Base-by-base conservation (phyloP, 75 land plant genomes). In the Picea sitchensis region DNA sequence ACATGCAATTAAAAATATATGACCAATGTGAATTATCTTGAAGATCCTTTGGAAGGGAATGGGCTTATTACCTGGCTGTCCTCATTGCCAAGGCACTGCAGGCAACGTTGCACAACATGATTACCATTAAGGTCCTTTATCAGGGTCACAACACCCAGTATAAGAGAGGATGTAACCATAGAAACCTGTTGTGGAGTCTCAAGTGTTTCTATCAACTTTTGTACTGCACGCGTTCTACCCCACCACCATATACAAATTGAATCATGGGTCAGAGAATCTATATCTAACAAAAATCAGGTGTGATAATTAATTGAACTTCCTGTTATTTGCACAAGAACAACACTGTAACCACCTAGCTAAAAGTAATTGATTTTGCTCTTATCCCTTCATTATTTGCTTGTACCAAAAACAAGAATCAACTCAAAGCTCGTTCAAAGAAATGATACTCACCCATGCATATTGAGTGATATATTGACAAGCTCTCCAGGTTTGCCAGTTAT, bases 31-130 rank as follows among this genome's bases (percentile, higher is more conserved):
- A 64, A 3, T 12, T 64, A 71, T 71, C 54, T 71, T 44, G 74
- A 38, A 20, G 74, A 23, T 41, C 0, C 11, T n/a, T 36, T 69
- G 38, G 47, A 38, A 69, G 44, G 51, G 73, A 41, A 69, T 0
- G 13, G 44, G 51, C 0, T 3, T 44, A 34, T 64, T 81, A 94
- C 97, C 91, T 84, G 80, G 30, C 75, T 89, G 63, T 91, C 78
- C 72, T 91, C 86, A 67, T 80, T 82, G 75, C 69, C 58, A 30
- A 93, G 85, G 77, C 82, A 75, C 73, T 84, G 84, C 82, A 94
- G 79, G 83, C 97, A 94, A 38, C 87, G 83, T 34, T 93, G 96
- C 54, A 90, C 90, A 51, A 94, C 97, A 85, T 94, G 97, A 83
- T 90, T 87, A 18, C 95, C 96, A 89, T 94, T 92, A 51, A 79